These are phyloP conservation scores for Delitschia confertaspora DNA, from an alignment of 495 filamentous ascomycete genomes.

Conservation along the genomic window DNA sequence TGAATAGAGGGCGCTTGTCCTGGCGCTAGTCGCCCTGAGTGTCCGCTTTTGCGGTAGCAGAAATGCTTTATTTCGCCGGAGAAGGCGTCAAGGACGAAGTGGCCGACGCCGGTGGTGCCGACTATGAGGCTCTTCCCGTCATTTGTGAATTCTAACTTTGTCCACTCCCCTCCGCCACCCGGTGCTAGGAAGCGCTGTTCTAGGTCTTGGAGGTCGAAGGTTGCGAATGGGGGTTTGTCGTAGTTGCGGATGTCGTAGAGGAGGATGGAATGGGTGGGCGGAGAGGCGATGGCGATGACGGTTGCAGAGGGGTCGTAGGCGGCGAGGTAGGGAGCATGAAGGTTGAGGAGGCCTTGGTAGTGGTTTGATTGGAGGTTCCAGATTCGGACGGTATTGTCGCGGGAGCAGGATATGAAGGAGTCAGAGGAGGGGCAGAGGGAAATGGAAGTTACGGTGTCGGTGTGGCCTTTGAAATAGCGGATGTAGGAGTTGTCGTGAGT, in stretches of 20 bases:
- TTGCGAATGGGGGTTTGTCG: slow-evolving; percentile 79
- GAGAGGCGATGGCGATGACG: slow-evolving; percentile 82
- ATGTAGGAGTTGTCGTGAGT: slow-evolving; percentile 92
- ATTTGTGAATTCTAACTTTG: slow-evolving; percentile 83
- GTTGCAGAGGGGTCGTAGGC: slow-evolving; percentile 82
- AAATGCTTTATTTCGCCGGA: slow-evolving; percentile 64
- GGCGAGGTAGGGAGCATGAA: slow-evolving; percentile 68
- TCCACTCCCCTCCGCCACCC: slow-evolving; percentile 57
- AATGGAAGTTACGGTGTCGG: slow-evolving; percentile 69
- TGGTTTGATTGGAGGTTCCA: slow-evolving; percentile 75
- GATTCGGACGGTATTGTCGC: slow-evolving; percentile 78
- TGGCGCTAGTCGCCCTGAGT: slow-evolving; percentile 40
- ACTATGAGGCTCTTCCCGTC: slow-evolving; percentile 82
- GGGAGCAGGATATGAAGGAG: slow-evolving; percentile 80
- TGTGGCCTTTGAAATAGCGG: slow-evolving; percentile 89
- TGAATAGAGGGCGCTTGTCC: slow-evolving; percentile 37
- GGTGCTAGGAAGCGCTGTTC: slow-evolving; percentile 47
- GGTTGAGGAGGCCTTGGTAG: slow-evolving; percentile 63
- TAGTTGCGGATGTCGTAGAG: slow-evolving; percentile 92
- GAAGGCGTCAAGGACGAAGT: slow-evolving; percentile 87
- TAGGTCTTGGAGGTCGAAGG: slow-evolving; percentile 62
- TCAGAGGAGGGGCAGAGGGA: slow-evolving; percentile 67
- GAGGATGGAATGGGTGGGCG: slow-evolving; percentile 64
- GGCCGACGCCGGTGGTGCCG: slow-evolving; percentile 68
- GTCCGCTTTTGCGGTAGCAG: slow-evolving; percentile 38